These are phyloP conservation scores for Aegilops speltoides DNA, from an alignment of 176 grass and related monocot genomes.

Conservation along the genomic window DNA sequence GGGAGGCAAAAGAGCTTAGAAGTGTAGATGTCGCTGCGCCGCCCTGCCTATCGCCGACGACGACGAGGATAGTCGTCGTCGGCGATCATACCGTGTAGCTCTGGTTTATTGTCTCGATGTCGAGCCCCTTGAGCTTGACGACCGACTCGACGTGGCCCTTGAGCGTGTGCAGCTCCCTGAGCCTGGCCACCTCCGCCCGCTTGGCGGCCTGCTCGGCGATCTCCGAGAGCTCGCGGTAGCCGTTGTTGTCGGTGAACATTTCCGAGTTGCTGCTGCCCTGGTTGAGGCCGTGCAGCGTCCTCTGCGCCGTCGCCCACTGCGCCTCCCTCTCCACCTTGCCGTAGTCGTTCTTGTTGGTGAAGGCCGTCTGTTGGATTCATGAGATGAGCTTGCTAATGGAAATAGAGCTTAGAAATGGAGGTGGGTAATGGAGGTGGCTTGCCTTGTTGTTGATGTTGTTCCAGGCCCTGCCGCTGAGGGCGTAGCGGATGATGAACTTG, in stretches of 20 bases:
- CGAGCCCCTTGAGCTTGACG: slow-evolving; percentile 63
- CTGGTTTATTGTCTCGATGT: slow-evolving; percentile 60
- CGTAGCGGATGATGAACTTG: slow-evolving; percentile 91
- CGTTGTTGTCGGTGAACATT: slow-evolving; percentile 45
- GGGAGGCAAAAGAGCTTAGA: not conserved
- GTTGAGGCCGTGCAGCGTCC: slow-evolving; percentile 77
- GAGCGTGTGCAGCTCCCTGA: slow-evolving; percentile 63
- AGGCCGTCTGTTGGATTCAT: slow-evolving; percentile 49
- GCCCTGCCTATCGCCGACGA: not conserved
- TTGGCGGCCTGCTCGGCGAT: slow-evolving; percentile 86
- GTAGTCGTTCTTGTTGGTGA: slow-evolving; percentile 74
- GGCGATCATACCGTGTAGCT: slow-evolving; percentile 50
- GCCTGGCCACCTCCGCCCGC: slow-evolving; percentile 76
- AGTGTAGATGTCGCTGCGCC: not conserved
- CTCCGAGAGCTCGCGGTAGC: slow-evolving; percentile 84
- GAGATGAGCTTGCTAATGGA: too few relatives aligned
- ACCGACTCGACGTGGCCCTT: slow-evolving; percentile 59
- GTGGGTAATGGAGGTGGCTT: not conserved
- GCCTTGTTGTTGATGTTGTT: slow-evolving; percentile 82
- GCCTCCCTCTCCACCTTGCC: slow-evolving; percentile 86
- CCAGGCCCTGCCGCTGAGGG: slow-evolving; percentile 86
- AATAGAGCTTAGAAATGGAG: not conserved
- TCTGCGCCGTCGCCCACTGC: slow-evolving; percentile 85
- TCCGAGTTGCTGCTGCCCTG: slow-evolving; percentile 29
- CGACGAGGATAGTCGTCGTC: not conserved